Evolutionary conservation across 352 stramenopile species (phyloP).

Genomic region (Sclerospora graminicola): DNA sequence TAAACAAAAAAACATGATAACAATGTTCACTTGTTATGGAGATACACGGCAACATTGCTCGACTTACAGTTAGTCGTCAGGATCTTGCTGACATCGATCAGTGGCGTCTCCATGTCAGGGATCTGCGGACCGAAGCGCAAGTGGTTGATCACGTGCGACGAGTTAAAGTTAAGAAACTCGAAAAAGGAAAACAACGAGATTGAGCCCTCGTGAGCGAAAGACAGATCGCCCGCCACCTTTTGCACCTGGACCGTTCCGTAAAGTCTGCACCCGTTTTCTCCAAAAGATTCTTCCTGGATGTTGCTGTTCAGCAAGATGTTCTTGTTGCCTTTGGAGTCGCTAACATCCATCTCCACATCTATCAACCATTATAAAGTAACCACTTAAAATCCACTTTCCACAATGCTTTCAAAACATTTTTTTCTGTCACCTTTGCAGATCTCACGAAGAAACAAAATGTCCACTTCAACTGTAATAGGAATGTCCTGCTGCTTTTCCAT

Average conservation of each 20-base stretch:
- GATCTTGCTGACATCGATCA: constrained; percentile 80
- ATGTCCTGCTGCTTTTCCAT: constrained; percentile 61
- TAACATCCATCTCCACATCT: constrained; percentile 81
- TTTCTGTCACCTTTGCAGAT: constrained; percentile 40
- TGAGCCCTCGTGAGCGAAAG: constrained; percentile 77
- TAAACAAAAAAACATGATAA: constrained; percentile 1
- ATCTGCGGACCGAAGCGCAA: constrained; percentile 71
- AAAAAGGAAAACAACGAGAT: constrained; percentile 82
- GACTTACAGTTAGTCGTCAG: constrained; percentile 62
- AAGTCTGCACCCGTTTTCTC: constrained; percentile 69
- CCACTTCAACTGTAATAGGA: constrained; percentile 68
- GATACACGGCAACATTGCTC: neutral
- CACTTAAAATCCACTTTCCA: neutral
- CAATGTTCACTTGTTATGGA: neutral
- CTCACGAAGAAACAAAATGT: constrained; percentile 77
- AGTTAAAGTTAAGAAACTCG: constrained; percentile 86
- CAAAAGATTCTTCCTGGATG: constrained; percentile 44
- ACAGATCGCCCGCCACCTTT: constrained; percentile 77
- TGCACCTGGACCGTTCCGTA: constrained; percentile 57
- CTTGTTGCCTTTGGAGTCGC: constrained; percentile 78
- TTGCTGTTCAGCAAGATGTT: constrained; percentile 65
- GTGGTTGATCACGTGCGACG: constrained; percentile 72
- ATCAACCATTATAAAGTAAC: neutral
- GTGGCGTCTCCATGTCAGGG: constrained; percentile 77
- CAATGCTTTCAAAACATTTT: too few relatives aligned